These are phyloP conservation scores for Colletotrichum falcatum DNA, from an alignment of 2,329 filamentous ascomycete species.

Conservation along the genomic window DNA sequence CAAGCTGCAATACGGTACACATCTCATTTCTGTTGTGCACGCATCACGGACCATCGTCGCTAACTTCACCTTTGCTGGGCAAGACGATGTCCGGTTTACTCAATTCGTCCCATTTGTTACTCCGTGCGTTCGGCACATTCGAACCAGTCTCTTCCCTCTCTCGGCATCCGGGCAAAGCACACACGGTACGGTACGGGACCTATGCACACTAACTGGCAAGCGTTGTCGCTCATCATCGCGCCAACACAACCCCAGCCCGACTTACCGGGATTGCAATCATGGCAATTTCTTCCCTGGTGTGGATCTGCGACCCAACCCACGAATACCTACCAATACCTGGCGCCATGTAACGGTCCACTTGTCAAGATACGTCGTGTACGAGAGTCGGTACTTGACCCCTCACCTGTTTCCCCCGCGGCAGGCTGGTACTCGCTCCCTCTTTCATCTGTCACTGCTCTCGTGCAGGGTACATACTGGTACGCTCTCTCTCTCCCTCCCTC, in stretches of 20 bases:
- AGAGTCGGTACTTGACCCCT: neutral
- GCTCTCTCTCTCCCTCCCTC: too few species aligned
- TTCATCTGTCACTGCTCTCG: neutral
- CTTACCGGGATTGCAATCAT: constrained; percentile 29
- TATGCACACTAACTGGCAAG: neutral
- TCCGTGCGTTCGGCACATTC: neutral
- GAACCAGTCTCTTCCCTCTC: neutral
- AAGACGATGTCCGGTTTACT: constrained; percentile 2
- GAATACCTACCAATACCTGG: neutral
- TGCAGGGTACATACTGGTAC: neutral
- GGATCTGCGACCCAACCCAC: constrained; percentile 21
- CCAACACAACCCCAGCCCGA: constrained; percentile 10
- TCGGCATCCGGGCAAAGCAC: neutral
- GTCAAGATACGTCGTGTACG: neutral
- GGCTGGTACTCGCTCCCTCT: neutral
- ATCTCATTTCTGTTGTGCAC: too few species aligned
- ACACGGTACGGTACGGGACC: neutral
- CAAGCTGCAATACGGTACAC: too few species aligned
- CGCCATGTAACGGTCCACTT: neutral
- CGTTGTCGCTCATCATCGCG: constrained; percentile 10
- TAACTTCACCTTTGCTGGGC: constrained; percentile 26
- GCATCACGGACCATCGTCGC: constrained; percentile 17
- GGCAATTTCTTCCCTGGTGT: constrained; percentile 33
- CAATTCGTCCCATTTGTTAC: neutral
- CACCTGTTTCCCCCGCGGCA: neutral